Base-by-base conservation (phyloP, 306 rosid species). In the Mimosa pudica region DNA sequence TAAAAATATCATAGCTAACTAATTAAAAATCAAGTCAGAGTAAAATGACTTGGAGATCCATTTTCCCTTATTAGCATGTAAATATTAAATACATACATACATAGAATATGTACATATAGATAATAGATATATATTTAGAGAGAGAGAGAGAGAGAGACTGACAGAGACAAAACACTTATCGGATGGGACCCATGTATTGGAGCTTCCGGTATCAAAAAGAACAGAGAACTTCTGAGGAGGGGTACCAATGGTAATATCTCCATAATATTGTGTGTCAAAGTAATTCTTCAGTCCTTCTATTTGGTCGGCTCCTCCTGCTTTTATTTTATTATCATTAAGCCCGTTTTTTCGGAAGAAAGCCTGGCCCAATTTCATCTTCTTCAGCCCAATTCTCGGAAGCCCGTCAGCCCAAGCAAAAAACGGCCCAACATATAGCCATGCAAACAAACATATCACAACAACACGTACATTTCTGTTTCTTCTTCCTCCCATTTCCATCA, bases 111-210 rank as follows among this genome's bases (percentile, higher is more conserved):
- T 24, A 24, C 3, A 36, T 36, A 38, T 16, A n/a, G 8, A 2
- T 7, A 11, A 38, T 24, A 10, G 0, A 13, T 35, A 7, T 2
- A 7, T 7, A 6, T 36, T 2, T 7, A 36, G 14, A 38, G 2
- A n/a, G 44, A 2, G n/a, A 11, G 64, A 18, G 64, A 20, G 33
- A 18, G 64, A 20, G 65, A 24, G 36, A 49, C 94, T 88, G 78
- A 95, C 98, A 85, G 98, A 95, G 70, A 86, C 77, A 87, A 73
- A 32, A 44, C 98, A 95, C 69, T 77, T 85, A 20, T 87, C 42
- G 1, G 98, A 92, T n/a, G 98, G 98, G 61, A 95, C 98, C 98
- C 98, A 95, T 81, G 90, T 70, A 79, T 95, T 95, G 20, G 98
- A 85, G 86, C 98, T 95, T 1, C 98, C 98, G 0, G 98, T 92